These are phyloP conservation scores for Eutrema yunnanense DNA, from an alignment of 345 rosid genomes.

Conservation along the genomic window DNA sequence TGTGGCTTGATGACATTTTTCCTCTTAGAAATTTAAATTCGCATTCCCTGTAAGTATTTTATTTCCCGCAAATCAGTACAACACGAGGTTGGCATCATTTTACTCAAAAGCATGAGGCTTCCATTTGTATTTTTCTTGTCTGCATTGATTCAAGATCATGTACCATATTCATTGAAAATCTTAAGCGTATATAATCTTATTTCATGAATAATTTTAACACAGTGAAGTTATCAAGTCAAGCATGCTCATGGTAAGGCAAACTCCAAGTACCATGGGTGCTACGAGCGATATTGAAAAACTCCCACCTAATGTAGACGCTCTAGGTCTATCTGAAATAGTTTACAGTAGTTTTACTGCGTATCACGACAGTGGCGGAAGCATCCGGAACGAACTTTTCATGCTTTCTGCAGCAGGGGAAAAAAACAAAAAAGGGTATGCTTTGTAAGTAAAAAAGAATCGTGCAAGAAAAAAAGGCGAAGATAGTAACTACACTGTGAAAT, in stretches of 20 bases:
- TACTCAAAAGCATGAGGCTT: not conserved
- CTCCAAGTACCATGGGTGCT: not conserved
- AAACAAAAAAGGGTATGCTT: not conserved
- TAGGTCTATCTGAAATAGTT: constrained; percentile 1
- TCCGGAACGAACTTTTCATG: constrained; percentile 17
- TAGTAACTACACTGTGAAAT: not conserved
- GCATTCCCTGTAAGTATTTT: not conserved
- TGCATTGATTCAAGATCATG: not conserved
- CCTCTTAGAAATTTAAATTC: not conserved
- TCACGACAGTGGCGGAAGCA: not conserved
- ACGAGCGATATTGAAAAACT: not conserved
- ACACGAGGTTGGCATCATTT: not conserved
- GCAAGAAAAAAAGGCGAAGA: not conserved
- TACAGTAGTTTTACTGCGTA: not conserved
- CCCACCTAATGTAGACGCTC: not conserved
- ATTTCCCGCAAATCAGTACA: not conserved
- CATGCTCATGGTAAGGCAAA: not conserved
- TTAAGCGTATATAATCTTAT: not conserved
- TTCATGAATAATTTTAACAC: not conserved
- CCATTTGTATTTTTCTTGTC: not conserved
- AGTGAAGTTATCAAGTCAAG: not conserved
- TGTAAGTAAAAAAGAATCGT: not conserved
- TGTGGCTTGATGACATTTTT: not conserved
- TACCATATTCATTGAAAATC: not conserved
- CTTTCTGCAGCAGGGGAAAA: constrained; percentile 43